Base-by-base conservation (phyloP, 2,329 filamentous ascomycete species). In the Kalaharituber pfeilii region DNA sequence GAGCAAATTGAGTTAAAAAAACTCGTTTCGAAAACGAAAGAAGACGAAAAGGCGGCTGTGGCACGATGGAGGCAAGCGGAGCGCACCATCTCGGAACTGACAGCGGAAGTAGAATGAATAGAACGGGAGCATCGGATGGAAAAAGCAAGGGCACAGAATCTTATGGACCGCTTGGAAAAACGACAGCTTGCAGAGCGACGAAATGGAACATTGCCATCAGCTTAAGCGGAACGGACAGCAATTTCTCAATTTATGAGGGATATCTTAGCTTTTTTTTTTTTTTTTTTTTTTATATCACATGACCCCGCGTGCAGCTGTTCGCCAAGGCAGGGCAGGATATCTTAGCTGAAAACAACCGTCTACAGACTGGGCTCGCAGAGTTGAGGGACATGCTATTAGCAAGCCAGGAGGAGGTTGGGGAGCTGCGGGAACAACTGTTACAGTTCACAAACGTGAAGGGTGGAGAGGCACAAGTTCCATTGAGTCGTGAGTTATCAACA, bases 221-320 rank as follows among this genome's bases (percentile, higher is more conserved):
- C 42, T 15, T 25, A 20, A 13, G 75, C 2, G 74, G 76, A 27
- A 76, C 77, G 60, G 72, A 71, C 54, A 75, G 77, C 8, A 33
- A 86, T 96, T n/a, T 88, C 86, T 20, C 86, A 93, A 65, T 96
- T 98, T 63, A 91, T 98, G 54, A 86, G 88, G 62, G 91, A 96
- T 66, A 84, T 98, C 54, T n/a, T n/a, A n/a, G n/a, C n/a, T n/a
- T n/a, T n/a, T n/a, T n/a, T n/a, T n/a, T n/a, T n/a, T n/a, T n/a
- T n/a, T n/a, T n/a, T n/a, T n/a, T n/a, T n/a, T n/a, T n/a, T n/a
- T n/a, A n/a, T n/a, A n/a, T n/a, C n/a, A n/a, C n/a, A n/a, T n/a
- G n/a, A n/a, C n/a, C n/a, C n/a, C n/a, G n/a, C n/a, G n/a, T n/a
- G n/a, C n/a, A n/a, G n/a, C n/a, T n/a, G n/a, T n/a, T n/a, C n/a